Percentiles rank a stretch among this genome's conserved stretches.
Conservation (phyloP, 1,139 yeast species). For the Pichia sp. region DNA sequence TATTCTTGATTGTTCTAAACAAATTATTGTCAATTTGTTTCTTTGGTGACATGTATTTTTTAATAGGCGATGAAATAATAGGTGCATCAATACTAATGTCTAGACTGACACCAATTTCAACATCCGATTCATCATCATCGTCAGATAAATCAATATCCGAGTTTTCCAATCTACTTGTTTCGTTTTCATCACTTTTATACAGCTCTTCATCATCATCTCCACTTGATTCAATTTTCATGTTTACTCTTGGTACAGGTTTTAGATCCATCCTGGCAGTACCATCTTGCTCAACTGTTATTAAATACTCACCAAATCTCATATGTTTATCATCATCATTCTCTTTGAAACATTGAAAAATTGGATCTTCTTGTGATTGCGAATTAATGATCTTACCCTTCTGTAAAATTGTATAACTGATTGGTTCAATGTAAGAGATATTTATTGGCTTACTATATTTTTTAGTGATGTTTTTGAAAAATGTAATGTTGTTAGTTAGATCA, state of each 20-base stretch:
- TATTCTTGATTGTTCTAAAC: conserved; percentile 2
- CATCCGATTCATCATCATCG: neutral
- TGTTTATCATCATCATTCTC: conserved; percentile 4
- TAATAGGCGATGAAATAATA: conserved; percentile 2
- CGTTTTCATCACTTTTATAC: conserved; percentile 11
- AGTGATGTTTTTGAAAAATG: conserved; percentile 14
- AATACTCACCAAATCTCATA: conserved; percentile 15
- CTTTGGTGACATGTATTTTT: conserved; percentile 1
- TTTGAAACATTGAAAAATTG: conserved; percentile 9
- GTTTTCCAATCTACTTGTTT: conserved; percentile 11
- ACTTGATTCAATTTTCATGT: neutral
- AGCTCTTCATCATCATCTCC: conserved; percentile 6
- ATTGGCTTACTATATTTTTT: conserved; percentile 22
- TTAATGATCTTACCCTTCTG: neutral
- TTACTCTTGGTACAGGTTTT: neutral
- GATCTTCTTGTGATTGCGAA: conserved; percentile 10
- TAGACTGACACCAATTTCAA: neutral
- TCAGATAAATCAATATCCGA: conserved; percentile 8
- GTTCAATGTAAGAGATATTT: conserved; percentile 1
- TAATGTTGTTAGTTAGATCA: conserved; percentile 19
- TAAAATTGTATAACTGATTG: neutral
- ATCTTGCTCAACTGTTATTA: neutral
- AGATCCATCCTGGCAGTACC: neutral
- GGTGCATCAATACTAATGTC: neutral
- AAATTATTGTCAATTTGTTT: neutral